Base-by-base conservation (phyloP, 805 yeast species). In the Pichia cabralensis region DNA sequence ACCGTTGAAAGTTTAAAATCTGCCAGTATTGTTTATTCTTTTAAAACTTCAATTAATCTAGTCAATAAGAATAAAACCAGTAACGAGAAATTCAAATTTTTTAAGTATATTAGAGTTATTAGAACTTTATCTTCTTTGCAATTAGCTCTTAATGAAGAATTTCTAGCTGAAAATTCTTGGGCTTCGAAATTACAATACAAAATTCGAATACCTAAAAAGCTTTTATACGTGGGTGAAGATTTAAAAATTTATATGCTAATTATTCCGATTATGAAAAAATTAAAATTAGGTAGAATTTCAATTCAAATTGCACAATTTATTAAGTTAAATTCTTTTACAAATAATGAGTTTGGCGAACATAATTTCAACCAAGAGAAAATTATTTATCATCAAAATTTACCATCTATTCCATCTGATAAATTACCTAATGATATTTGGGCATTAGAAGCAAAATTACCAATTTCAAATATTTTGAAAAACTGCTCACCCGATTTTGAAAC, bases 91-190 rank as follows among this genome's bases (percentile, higher is more conserved):
- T 38, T 44, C 8, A 28, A 23, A 5, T n/a, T 47, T 4, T 34
- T 13, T 17, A 65, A 64, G 36, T 65, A 65, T 41, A 33, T 71
- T 4, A 51, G 76, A 20, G 52, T 71, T 8, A 49, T 64, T 8
- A 53, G 76, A 38, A 62, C 69, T 0, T 58, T 67, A 13, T 60
- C 66, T 16, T 62, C 64, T 1, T 49, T 59, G 10, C 65, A 59
- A 46, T 36, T 63, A 26, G 51, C 57, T 25, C 46, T 67, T 14
- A 48, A 53, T 22, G 71, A 69, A 42, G 62, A 61, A 30, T 60
- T 67, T 27, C 66, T 69, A 18, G 61, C 70, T 31, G 62, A 61
- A 39, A 69, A 67, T 44, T 58, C 65, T 3, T 71, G 78, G 78
- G 67, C 74, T 0, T 64, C 63, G 0, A 71, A 71, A 42, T 56